These are phyloP conservation scores for Solanum ahanhuiri DNA, from an alignment of 257 asterid genomes.

Conservation along the genomic window DNA sequence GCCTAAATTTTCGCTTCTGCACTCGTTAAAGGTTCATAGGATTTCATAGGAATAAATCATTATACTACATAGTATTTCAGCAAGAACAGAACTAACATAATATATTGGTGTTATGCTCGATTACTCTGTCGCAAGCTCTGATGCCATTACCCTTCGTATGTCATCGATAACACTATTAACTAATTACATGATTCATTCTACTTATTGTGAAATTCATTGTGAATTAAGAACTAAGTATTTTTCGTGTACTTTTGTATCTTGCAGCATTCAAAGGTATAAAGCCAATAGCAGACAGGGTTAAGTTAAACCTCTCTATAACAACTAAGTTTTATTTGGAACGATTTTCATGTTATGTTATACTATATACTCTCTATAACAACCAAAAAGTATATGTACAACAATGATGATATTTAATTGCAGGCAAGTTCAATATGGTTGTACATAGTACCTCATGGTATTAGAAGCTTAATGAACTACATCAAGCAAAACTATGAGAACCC, in stretches of 20 bases:
- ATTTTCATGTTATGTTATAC: not conserved
- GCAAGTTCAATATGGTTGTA: conserved; percentile 20
- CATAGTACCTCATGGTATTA: no score
- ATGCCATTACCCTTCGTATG: conserved; percentile 51
- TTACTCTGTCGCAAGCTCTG: conserved; percentile 48
- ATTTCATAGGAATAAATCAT: conserved; percentile 7
- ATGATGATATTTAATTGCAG: conserved; percentile 9
- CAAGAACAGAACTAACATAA: conserved; percentile 23
- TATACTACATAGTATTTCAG: conserved; percentile 1
- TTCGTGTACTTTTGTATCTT: not conserved
- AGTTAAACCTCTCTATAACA: not conserved
- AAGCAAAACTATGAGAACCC: conserved; percentile 12
- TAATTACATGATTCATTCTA: not conserved
- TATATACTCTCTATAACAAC: not conserved
- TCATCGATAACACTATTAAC: not conserved
- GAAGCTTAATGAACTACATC: no score
- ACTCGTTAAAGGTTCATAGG: conserved; percentile 3
- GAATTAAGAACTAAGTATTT: not conserved
- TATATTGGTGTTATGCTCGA: conserved; percentile 42
- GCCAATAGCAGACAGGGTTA: conserved; percentile 33
- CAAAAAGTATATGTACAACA: no score
- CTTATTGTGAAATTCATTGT: not conserved
- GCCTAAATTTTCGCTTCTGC: not conserved
- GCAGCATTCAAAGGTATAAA: conserved; percentile 27
- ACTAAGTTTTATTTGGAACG: not conserved